A percentile compares a stretch with the other conserved stretches of the same genome.
These are phyloP conservation scores for Cercospora sojina DNA, from an alignment of 2,329 filamentous ascomycete genomes.

Conservation along the genomic window DNA sequence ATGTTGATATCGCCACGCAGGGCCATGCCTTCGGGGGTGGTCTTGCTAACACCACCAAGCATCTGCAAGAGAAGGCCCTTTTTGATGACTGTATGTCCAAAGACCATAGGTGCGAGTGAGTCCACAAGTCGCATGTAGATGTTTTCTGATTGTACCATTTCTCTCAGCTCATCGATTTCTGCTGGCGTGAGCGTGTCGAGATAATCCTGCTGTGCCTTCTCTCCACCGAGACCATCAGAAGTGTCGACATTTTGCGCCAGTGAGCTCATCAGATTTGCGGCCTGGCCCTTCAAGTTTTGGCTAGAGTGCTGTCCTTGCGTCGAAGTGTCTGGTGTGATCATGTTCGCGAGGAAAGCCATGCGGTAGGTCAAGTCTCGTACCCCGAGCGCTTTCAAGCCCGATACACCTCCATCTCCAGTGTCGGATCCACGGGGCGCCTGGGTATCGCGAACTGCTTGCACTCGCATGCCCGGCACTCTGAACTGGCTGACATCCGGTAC, in stretches of 20 bases:
- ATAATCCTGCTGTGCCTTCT: constrained; percentile 83
- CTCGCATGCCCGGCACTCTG: constrained; percentile 78
- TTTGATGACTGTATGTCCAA: constrained; percentile 95
- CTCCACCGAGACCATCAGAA: constrained; percentile 69
- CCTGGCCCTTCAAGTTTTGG: constrained; percentile 67
- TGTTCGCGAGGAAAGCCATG: constrained; percentile 93
- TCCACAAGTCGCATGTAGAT: constrained; percentile 92
- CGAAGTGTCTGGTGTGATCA: constrained; percentile 86
- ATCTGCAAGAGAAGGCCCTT: constrained; percentile 92
- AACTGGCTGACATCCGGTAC: constrained; percentile 96
- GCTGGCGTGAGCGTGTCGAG: constrained; percentile 78
- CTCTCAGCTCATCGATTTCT: constrained; percentile 87
- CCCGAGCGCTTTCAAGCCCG: constrained; percentile 85
- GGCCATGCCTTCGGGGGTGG: constrained; percentile 89
- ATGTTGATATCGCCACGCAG: constrained; percentile 98
- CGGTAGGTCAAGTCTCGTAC: constrained; percentile 94
- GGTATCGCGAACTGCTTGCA: constrained; percentile 81
- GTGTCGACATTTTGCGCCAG: constrained; percentile 70
- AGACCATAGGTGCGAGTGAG: constrained; percentile 94
- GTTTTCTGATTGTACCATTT: constrained; percentile 92
- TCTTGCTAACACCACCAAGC: constrained; percentile 92
- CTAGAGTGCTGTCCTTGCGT: constrained; percentile 70
- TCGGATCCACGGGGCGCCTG: constrained; percentile 68
- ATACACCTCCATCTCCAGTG: constrained; percentile 78
- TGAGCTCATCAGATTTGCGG: constrained; percentile 79